Evolutionary conservation across 1,284 basidiomycete species (phyloP).

Genomic region (Naganishia sp.): DNA sequence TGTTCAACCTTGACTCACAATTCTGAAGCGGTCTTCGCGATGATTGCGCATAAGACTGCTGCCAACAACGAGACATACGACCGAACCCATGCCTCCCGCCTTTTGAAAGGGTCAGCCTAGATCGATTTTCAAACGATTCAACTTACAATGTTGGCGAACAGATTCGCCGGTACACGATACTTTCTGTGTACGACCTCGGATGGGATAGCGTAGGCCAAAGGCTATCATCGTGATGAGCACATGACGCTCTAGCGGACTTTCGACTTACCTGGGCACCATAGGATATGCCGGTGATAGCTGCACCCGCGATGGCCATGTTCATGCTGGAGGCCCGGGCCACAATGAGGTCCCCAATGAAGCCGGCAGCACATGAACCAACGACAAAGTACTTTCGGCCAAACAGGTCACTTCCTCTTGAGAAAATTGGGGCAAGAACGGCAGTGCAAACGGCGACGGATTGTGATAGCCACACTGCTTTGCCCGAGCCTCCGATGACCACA

Average conservation of each 20-base stretch:
- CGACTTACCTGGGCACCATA: slow-evolving; percentile 22
- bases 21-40: slow-evolving; percentile 15
- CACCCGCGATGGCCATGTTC: slow-evolving; percentile 29
- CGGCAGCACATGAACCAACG: slow-evolving; percentile 8
- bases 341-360: slow-evolving; percentile 16
- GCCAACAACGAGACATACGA: slow-evolving; percentile 2
- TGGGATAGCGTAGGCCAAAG: slow-evolving; percentile 16
- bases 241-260: too few species aligned
- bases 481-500: not conserved
- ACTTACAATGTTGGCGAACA: slow-evolving; percentile 20
- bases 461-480: slow-evolving; percentile 16
- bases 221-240: not conserved
- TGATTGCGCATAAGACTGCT: slow-evolving; percentile 23
- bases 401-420: slow-evolving; percentile 18
- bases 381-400: slow-evolving; percentile 26
- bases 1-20: not conserved
- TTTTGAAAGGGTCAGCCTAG: not conserved
- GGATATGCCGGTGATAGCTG: slow-evolving; percentile 17
- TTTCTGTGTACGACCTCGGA: slow-evolving; percentile 28
- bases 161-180: slow-evolving; percentile 14
- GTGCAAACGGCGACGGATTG: slow-evolving; percentile 19
- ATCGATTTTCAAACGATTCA: not conserved
- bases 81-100: slow-evolving; percentile 21
- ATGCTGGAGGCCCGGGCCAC: slow-evolving; percentile 12
- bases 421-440: slow-evolving; percentile 22